A percentile compares a stretch with the other conserved stretches of the same genome.
Conservation (phyloP, 257 asterid species). For the Anisodus acutangulus region DNA sequence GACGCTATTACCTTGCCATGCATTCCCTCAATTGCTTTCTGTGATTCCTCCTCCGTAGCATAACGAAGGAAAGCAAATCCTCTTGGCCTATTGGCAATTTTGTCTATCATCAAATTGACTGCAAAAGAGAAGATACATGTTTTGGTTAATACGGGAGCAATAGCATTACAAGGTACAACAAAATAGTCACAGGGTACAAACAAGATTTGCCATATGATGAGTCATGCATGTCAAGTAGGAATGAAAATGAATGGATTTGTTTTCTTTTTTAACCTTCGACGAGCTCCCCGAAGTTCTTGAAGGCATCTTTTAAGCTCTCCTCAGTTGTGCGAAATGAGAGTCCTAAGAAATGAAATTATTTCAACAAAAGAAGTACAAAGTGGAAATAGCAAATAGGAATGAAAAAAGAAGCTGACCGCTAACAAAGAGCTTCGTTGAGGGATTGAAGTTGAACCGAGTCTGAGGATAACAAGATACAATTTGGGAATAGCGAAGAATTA, state of each 20-base stretch:
- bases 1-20: conserved; percentile 74
- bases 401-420: conserved; percentile 37
- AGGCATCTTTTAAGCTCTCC: conserved; percentile 68
- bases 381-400: not conserved
- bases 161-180: not conserved
- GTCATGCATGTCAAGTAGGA: not conserved
- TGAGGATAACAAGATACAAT: conserved; percentile 33
- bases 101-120: conserved; percentile 89
- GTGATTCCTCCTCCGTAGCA: conserved; percentile 71
- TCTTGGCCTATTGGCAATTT: conserved; percentile 79
- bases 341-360: conserved; percentile 49
- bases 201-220: not conserved
- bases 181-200: not conserved
- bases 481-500: not conserved
- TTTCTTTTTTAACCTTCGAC: conserved; percentile 57
- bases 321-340: conserved; percentile 83
- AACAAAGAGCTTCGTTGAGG: conserved; percentile 48
- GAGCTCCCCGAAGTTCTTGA: conserved; percentile 70
- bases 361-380: not conserved
- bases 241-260: not conserved
- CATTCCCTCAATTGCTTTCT: conserved; percentile 88
- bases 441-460: not conserved
- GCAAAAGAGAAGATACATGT: conserved; percentile 19
- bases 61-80: conserved; percentile 84
- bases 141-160: not conserved